Conservation (phyloP, 148 eudicot genomes). For the Nepenthes gracilis region DNA sequence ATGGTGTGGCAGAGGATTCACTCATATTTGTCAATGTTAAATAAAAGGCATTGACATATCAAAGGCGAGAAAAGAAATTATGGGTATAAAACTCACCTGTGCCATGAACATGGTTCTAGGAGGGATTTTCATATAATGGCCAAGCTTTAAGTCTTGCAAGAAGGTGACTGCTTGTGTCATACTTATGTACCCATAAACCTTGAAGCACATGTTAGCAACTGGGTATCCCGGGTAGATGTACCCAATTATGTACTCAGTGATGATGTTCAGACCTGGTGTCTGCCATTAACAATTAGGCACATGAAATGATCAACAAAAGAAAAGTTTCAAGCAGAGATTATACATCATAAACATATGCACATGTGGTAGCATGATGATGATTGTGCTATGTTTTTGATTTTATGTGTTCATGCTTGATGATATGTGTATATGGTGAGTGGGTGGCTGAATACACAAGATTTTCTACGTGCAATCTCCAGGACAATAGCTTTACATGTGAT, state of each 20-base stretch:
- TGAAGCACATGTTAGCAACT: slow-evolving; percentile 96
- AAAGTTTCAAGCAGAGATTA: neutral
- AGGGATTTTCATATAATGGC: slow-evolving; percentile 98
- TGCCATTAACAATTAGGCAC: slow-evolving; percentile 12
- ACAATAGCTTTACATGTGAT: too few relatives aligned
- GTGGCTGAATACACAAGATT: too few relatives aligned
- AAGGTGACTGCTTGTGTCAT: slow-evolving; percentile 89
- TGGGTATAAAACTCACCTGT: slow-evolving; percentile 32
- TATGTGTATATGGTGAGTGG: too few relatives aligned
- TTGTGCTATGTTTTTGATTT: too few relatives aligned
- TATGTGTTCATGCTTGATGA: too few relatives aligned
- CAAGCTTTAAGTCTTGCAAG: slow-evolving; percentile 96
- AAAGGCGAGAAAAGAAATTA: neutral
- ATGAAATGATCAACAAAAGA: neutral
- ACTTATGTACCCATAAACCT: slow-evolving; percentile 89
- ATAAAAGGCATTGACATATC: neutral
- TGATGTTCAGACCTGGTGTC: slow-evolving; percentile 85
- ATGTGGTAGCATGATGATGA: too few relatives aligned
- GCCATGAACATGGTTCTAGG: slow-evolving; percentile 98
- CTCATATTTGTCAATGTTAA: too few relatives aligned
- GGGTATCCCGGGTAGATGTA: slow-evolving; percentile 98
- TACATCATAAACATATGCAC: neutral
- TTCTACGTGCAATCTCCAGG: too few relatives aligned
- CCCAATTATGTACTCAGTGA: slow-evolving; percentile 90
- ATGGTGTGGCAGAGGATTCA: too few relatives aligned